These are phyloP conservation scores for Leptographium procerum DNA, from an alignment of 2,329 filamentous ascomycete species.

Conservation along the genomic window DNA sequence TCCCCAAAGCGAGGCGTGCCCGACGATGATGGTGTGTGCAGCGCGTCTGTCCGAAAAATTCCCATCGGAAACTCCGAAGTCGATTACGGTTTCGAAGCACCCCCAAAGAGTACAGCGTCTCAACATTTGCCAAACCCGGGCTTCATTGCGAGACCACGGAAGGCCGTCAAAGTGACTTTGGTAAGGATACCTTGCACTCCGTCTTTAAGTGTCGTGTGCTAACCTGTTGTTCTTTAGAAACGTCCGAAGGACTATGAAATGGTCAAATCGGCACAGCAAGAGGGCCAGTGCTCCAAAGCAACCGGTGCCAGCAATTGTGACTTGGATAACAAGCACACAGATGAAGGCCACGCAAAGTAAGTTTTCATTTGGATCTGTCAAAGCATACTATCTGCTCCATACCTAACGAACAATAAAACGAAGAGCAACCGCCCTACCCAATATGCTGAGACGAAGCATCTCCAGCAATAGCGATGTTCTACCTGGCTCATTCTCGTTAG, in stretches of 20 bases:
- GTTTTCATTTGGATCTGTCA: background rate
- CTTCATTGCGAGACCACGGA: background rate
- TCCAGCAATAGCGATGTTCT: slow-evolving; percentile 23
- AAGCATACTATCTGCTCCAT: background rate
- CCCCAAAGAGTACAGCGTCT: background rate
- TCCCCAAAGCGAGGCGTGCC: slow-evolving; percentile 26
- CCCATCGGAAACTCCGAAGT: slow-evolving; percentile 1
- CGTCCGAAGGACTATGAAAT: background rate
- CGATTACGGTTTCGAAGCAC: background rate
- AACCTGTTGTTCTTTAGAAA: background rate
- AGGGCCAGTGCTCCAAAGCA: background rate
- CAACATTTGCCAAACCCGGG: background rate
- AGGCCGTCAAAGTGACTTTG: slow-evolving; percentile 11
- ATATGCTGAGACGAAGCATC: slow-evolving; percentile 37
- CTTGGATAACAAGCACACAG: background rate
- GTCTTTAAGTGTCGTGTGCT: background rate
- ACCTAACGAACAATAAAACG: background rate
- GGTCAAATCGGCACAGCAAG: background rate
- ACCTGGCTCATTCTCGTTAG: slow-evolving; percentile 35
- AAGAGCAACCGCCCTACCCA: slow-evolving; percentile 34
- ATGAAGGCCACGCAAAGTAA: background rate
- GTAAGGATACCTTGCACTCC: background rate
- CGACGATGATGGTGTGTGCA: background rate
- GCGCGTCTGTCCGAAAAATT: background rate
- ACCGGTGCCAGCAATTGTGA: background rate